A percentile compares a stretch with the other conserved stretches of the same genome.
Conservation (phyloP, 305 asterid genomes). For the Fraxinus platypoda region DNA sequence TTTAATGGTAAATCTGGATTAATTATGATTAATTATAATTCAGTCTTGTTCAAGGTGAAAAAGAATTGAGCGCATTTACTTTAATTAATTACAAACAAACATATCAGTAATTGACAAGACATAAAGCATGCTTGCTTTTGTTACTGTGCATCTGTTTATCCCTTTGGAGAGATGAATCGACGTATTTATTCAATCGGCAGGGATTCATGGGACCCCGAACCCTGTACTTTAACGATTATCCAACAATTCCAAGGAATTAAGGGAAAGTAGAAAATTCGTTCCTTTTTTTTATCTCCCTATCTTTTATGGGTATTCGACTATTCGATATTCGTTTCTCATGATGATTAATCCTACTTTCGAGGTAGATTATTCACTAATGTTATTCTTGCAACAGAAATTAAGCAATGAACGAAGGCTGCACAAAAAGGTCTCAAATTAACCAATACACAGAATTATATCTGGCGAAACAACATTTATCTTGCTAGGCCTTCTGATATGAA, state of each 20-base stretch:
- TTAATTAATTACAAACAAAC: not conserved
- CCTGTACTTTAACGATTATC: not conserved
- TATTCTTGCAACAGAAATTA: not conserved
- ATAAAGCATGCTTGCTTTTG: conserved; percentile 2
- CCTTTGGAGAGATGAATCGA: not conserved
- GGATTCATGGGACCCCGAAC: not conserved
- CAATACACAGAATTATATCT: not conserved
- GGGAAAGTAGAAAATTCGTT: not conserved
- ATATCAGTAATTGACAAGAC: conserved; percentile 7
- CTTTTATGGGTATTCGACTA: not conserved
- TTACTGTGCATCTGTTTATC: not conserved
- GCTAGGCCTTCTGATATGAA: not conserved
- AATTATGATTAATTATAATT: not conserved
- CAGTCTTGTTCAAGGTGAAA: not conserved
- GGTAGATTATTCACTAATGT: not conserved
- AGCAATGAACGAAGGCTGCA: not conserved
- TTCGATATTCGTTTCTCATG: not conserved
- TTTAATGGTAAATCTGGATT: not conserved
- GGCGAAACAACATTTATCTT: not conserved
- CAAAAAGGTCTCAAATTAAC: not conserved
- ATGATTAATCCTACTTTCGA: not conserved
- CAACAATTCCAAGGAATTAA: not conserved
- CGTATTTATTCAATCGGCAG: not conserved
- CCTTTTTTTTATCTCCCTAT: not conserved
- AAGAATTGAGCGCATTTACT: not conserved